Evolutionary conservation across 345 rosid genomes (phyloP), one percentile per base, ranked within the genome.

Genomic region (Triadica sebifera): DNA sequence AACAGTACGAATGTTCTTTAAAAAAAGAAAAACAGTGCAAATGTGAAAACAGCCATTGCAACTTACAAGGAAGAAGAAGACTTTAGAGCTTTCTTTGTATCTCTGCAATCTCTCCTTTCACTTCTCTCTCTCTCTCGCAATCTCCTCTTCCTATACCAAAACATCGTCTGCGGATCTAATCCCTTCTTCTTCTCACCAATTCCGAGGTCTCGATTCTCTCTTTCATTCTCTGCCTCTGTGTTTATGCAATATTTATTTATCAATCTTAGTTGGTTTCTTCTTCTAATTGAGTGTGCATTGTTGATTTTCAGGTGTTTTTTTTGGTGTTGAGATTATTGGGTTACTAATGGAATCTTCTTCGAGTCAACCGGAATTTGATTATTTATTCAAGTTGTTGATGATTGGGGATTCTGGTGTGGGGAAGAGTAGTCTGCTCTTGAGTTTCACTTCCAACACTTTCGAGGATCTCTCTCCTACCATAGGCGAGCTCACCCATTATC

Each of bases 361-460:
- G 39, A 66, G 67, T 38, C 67, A 50, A 13, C 60, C 67, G 15
- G 67, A 72, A 34, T 58, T 57, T 58, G 80, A 77, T 61, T 77
- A 77, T 65, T 47, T 77, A 39, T 77, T 77, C 80, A 77, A 77
- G 71, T 55, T 77, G 75, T 71, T 77, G 50, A 15, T 71, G 66
- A 77, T 77, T 53, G 80, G 80, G 58, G 80, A 77, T 56, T 77
- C 80, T 65, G 75, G 80, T 55, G 80, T 77, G 12, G 80, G 80
- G 5, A 77, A 77, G 49, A 77, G 80, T 20, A 77, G 71, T 65
- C 75, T 77, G 49, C 75, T 77, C 13, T 37, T 77, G 59, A 71
- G 80, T 56, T 77, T 77, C 66, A 77, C 80, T 15, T 77, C 80
- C 53, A 69, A 77, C 19, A 71, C 65, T 62, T 77, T 77, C 12